Base-by-base conservation (phyloP, 2,329 filamentous ascomycete genomes). In the Microcyclospora pomicola region DNA sequence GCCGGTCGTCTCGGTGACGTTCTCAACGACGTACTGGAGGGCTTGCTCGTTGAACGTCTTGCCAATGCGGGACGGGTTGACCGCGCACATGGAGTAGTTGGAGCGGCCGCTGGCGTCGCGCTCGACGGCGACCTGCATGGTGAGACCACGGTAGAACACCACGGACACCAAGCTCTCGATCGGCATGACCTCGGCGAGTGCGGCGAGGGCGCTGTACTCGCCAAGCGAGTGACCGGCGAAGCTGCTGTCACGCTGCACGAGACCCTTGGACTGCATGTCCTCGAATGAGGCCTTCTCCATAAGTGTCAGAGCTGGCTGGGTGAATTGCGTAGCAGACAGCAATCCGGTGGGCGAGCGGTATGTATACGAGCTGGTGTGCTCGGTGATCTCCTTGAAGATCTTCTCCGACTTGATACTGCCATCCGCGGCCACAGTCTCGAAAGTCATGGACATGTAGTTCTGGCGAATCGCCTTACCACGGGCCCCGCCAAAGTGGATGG, bases 221-320 rank as follows among this genome's bases (percentile, higher is more conserved):
- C 91, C 91, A 15, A 98, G 77, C 1, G 92, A 98, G 69, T 98
- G 91, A 49, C 91, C 91, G 11, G 91, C 91, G 59, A 98, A 98
- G 49, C 82, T 94, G 73, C 85, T 95, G 68, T 96, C 88, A 42
- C 85, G 75, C 52, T 94, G 86, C 27, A 98, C 88, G 27, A 98
- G 75, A 44, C 92, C 91, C 73, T 94, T 96, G 53, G 86, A 75
- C 57, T 85, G 85, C 91, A 98, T 96, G 62, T 98, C 92, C 65
- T 96, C 91, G 52, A 98, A 98, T 54, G 85, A 93, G 42, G 91
- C 91, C 75, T 98, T 98, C 71, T 98, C 91, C 92, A 98, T 98
- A 35, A 98, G 73, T 1, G 91, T 98, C 52, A 98, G 69, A 36
- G 91, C 91, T 27, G 91, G 91, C 65, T 98, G 91, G 0, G 91